Conservation (phyloP, 2,329 filamentous ascomycete genomes). For the Ascochyta fabae region DNA sequence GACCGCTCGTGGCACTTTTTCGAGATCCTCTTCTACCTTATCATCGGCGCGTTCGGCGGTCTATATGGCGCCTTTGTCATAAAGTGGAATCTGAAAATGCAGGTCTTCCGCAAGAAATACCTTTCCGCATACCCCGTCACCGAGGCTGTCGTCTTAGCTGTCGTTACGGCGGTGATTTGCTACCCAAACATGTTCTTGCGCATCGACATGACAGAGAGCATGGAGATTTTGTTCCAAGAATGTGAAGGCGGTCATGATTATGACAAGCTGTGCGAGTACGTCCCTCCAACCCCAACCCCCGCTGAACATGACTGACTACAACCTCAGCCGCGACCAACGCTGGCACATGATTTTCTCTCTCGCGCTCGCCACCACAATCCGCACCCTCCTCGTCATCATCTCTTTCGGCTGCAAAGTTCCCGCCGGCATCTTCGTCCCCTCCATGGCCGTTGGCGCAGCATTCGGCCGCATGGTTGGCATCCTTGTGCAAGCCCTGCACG, state of each 20-base stretch:
- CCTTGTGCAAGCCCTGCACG: conserved; percentile 86
- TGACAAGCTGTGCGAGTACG: conserved; percentile 82
- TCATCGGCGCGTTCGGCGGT: conserved; percentile 91
- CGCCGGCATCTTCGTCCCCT: conserved; percentile 96
- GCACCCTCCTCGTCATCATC: conserved; percentile 86
- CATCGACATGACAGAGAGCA: conserved; percentile 99
- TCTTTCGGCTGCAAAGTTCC: conserved; percentile 98
- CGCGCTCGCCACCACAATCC: conserved; percentile 77
- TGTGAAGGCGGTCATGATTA: conserved; percentile 91
- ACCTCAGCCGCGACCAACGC: conserved; percentile 65
- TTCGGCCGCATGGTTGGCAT: conserved; percentile 96
- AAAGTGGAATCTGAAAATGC: conserved; percentile 92
- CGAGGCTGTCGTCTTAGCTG: conserved; percentile 84
- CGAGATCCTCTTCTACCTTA: conserved; percentile 88
- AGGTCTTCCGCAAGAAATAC: conserved; percentile 94
- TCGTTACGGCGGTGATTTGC: conserved; percentile 86
- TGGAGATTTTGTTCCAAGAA: conserved; percentile 96
- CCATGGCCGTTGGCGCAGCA: conserved; percentile 94
- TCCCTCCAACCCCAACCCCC: conserved; percentile 4
- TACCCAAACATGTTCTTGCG: conserved; percentile 94
- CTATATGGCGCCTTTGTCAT: conserved; percentile 97
- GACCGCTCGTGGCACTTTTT: conserved; percentile 98
- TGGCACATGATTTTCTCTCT: conserved; percentile 81
- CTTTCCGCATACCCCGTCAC: conserved; percentile 81
- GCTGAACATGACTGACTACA: neutral